Conservation (phyloP, 108 stramenopile genomes). For the Nitzschia sp. region DNA sequence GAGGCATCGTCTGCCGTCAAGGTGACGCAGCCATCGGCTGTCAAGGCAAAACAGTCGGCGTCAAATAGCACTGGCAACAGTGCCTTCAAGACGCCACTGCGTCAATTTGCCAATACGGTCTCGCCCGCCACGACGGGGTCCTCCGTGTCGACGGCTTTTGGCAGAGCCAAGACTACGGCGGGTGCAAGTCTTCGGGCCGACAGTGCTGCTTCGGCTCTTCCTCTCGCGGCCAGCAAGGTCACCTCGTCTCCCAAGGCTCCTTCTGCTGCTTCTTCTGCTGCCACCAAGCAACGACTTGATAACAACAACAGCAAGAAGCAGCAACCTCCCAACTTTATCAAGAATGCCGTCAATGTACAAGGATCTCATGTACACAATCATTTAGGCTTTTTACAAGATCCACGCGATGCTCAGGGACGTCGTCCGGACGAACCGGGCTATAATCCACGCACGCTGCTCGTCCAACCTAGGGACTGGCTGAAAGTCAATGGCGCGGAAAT, state of each 20-base stretch:
- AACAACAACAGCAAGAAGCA: slow-evolving; percentile 3
- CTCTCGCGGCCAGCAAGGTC: neutral
- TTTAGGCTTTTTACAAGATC: slow-evolving; percentile 68
- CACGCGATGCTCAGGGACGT: slow-evolving; percentile 65
- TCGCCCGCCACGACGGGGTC: slow-evolving; percentile 7
- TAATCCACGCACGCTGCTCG: slow-evolving; percentile 84
- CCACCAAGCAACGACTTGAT: neutral
- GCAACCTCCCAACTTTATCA: slow-evolving; percentile 12
- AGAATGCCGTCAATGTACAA: slow-evolving; percentile 59
- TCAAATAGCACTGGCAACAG: neutral
- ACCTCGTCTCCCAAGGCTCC: neutral
- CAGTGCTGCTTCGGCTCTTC: neutral
- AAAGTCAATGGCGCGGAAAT: slow-evolving; percentile 47
- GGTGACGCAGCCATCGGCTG: neutral
- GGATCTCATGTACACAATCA: slow-evolving; percentile 93
- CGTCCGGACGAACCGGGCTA: slow-evolving; percentile 74
- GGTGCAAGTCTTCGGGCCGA: neutral
- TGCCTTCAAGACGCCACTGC: slow-evolving; percentile 5
- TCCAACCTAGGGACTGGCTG: slow-evolving; percentile 61
- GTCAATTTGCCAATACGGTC: slow-evolving; percentile 28
- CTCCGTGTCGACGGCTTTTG: neutral
- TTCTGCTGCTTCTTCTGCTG: neutral
- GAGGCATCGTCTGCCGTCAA: neutral
- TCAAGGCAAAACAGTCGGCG: neutral
- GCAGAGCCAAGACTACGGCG: neutral